Base-by-base conservation (phyloP, 2,329 filamentous ascomycete species). In the Penicillium sp. region DNA sequence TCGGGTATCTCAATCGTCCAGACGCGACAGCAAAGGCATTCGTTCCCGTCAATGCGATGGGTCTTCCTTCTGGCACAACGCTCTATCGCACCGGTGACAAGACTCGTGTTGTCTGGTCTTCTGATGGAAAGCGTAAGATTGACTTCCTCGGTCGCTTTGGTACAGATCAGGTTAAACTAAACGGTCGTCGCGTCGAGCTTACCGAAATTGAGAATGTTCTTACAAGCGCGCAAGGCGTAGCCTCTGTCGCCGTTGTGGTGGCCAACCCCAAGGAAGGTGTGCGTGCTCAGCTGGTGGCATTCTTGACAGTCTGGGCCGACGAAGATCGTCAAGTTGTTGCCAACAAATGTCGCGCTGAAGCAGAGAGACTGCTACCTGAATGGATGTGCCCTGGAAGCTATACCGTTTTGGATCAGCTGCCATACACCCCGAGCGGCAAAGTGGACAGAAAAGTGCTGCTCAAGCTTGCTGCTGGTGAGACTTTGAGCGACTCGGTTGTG, bases 111-210 rank as follows among this genome's bases (percentile, higher is more conserved):
- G 81, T 83, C 2, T 64, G 79, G 4, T 81, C 90, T 59, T 90
- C 90, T 1, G 83, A 79, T 0, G 70, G 71, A 1, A 52, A 60
- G 21, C 67, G 66, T 13, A 60, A 69, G 4, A 79, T 96, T 14
- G 89, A 96, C 69, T 95, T 90, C 67, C 80, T 92, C n/a, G 92
- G 92, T 0, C 86, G 92, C 7, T 87, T 96, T 7, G 83, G 83
- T 0, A 84, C 86, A 50, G 91, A 90, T 0, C 92, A 96, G 71
- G 87, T 96, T 53, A 96, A 96, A 73, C 80, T 96, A 3, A 85
- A 91, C 54, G 92, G 92, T 3, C 92, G 96, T 71, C 83, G 92
- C 44, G 83, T 96, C 46, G 90, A 93, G 68, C 83, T 95, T 3
- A 89, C 89, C 0, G 91, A 93, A 66, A 81, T 92, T 19, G 90